Base-by-base conservation (phyloP, 2,329 filamentous ascomycete genomes). In the Tolypocladium paradoxum region DNA sequence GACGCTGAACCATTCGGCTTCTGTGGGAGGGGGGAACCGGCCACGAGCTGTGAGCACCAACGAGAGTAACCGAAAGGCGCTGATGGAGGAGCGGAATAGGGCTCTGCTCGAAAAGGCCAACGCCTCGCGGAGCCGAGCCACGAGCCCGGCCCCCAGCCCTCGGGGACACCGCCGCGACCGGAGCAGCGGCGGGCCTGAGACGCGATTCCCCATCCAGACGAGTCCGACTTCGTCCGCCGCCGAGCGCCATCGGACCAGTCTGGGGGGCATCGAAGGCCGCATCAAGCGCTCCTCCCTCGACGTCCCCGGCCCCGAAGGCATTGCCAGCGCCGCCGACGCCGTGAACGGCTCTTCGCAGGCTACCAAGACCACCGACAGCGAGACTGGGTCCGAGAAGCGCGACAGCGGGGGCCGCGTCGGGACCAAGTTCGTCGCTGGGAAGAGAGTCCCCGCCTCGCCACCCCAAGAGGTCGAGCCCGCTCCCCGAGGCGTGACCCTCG, bases 21-120 rank as follows among this genome's bases (percentile, higher is more conserved):
- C 84, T 1, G 66, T 77, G 33, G 66, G 63, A 46, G 72, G 16
- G 3, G 22, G 70, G 57, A 79, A 76, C 60, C 84, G 90, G 43
- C 87, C 88, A 27, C 86, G 93, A 48, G 91, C 91, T 33, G 88
- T 96, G 64, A 95, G 89, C 67, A 95, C 90, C 0, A 90, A 99
- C 65, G 93, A 99, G 75, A 95, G 90, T 72, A 95, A 95, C 70
- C 87, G 93, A 55, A 89, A 90, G 64, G 89, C 89, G 46, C 85
- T 95, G 60, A 92, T 96, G 83, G 92, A 97, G 70, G 93, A 96
- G 67, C 84, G 93, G 51, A 88, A 90, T 67, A 84, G 89, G 56
- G 89, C 90, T 50, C 79, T 92, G 56, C 83, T 93, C 48, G 82
- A 83, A 59, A 83, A 84, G 65, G 77, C 74, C 53, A 81, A 78